Base-by-base conservation (phyloP, 2,329 filamentous ascomycete genomes). In the Claviceps monticola region DNA sequence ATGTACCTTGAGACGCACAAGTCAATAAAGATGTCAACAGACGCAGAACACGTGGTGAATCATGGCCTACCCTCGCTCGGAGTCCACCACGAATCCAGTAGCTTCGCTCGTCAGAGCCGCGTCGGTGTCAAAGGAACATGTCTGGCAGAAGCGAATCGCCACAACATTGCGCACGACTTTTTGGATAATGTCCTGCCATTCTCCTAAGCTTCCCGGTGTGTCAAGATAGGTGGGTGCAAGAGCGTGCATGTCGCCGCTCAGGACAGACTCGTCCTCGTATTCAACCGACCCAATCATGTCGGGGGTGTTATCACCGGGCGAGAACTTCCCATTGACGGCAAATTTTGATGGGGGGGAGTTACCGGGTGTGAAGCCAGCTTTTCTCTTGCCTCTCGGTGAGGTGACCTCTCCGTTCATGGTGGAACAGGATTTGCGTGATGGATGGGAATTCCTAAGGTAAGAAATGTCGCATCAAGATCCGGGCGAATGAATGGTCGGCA, bases 131-230 rank as follows among this genome's bases (percentile, higher is more conserved):
- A 98, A 98, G 23, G 91, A 90, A 66, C 88, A 95, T 0, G 93
- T 96, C 74, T 96, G 89, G 66, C 91, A 97, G 72, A 98, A 98
- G 59, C 95, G 86, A 62, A 98, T 97, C n/a, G 91, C 95, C 48
- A 98, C 93, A 17, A 97, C 93, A 60, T 90, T 95, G 65, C 85
- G 83, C 51, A 98, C 90, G 3, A 98, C 93, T 55, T 82, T 84
- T 68, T 96, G 90, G 55, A 97, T 95, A 0, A 90, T 96, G 49
- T 83, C 86, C 69, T 97, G 91, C 93, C 93, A 98, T 71, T 95
- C 90, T 39, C 67, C 67, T 48, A 68, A 56, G 59, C 65, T 70
- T 29, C 57, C 62, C n/a, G 68, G 68, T 4, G 66, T 68, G 54
- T 62, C 68, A 47, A 67, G 60, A 51, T 64, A 68, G 58, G 67